Evolutionary conservation across 1,284 basidiomycete species (phyloP).

Genomic region (Ganoderma sp.): DNA sequence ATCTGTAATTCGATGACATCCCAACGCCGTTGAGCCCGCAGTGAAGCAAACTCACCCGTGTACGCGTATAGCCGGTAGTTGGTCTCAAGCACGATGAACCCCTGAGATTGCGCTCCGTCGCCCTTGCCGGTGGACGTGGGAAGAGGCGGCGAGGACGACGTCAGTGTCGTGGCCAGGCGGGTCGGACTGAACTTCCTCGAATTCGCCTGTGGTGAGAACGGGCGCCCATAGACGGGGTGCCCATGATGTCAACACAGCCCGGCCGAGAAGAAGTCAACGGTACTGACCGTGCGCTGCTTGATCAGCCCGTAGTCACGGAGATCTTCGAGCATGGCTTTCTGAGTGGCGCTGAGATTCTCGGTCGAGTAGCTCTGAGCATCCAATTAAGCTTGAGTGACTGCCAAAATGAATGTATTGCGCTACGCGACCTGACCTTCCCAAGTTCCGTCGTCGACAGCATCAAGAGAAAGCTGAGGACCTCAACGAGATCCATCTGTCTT

Average conservation of each 20-base stretch:
- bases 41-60: slow-evolving; percentile 65
- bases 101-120: slow-evolving; percentile 67
- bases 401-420: slow-evolving; percentile 18
- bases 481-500: slow-evolving; percentile 89
- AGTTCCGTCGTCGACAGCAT: slow-evolving; percentile 95
- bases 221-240: slow-evolving; percentile 21
- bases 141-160: slow-evolving; percentile 77
- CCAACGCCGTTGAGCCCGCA: slow-evolving; percentile 13
- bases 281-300: slow-evolving; percentile 73
- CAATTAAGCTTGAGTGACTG: slow-evolving; percentile 17
- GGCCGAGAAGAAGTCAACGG: slow-evolving; percentile 13
- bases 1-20: slow-evolving; percentile 53
- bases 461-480: slow-evolving; percentile 93
- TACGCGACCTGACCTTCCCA: slow-evolving; percentile 63
- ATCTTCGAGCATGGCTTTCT: slow-evolving; percentile 89
- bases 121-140: slow-evolving; percentile 65
- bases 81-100: slow-evolving; percentile 97
- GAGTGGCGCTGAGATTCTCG: slow-evolving; percentile 79
- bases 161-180: slow-evolving; percentile 94
- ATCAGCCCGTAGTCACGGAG: slow-evolving; percentile 95
- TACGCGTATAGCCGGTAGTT: slow-evolving; percentile 99
- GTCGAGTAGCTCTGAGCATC: slow-evolving; percentile 83
- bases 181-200: slow-evolving; percentile 92
- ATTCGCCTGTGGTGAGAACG: slow-evolving; percentile 51
- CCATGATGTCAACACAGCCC: slow-evolving; percentile 12